Base-by-base conservation (phyloP, 768 basidiomycete genomes). In the Leccinum uliginosum region DNA sequence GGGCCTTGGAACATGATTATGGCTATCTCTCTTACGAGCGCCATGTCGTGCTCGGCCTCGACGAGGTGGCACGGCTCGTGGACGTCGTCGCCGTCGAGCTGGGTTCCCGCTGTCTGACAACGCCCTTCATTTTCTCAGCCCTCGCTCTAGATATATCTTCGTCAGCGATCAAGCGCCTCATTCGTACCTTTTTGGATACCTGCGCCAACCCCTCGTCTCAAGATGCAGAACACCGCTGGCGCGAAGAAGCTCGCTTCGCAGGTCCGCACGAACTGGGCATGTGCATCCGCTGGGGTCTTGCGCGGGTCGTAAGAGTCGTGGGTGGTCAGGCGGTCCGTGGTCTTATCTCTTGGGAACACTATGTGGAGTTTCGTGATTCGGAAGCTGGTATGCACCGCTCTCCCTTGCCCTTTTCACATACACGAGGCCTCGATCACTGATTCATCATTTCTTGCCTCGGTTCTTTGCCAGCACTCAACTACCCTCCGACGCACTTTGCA, bases 241-340 rank as follows among this genome's bases (percentile, higher is more conserved):
- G 82, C 44, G 87, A 93, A 62, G 94, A 98, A 67, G 86, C 93
- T 2, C 75, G 76, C 32, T 91, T 96, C 65, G 90, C 93, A 0
- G 86, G 84, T 5, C 87, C 91, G 11, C 87, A 95, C 59, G 91
- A 97, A 65, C 76, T 98, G 14, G 93, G 88, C 5, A 94, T 95
- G 87, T 83, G 88, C 64, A 77, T 98, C 30, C 85, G 95, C 23
- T 99, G 97, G 97, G 92, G 87, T 30, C 80, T 98, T 6, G 89
- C 86, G 3, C 76, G 94, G 24, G 83, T 92, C 47, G 81, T 91
- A 34, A 73, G 92, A 48, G 80, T 89, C 4, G 79, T 84, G 17
- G 82, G 80, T 30, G 87, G 86, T 1, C 78, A 83, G 59, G 86
- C 88, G 46, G 82, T 87, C n/a, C 81, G 91, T 14, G 97, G 97